Evolutionary conservation across 306 rosid genomes (phyloP).

Genomic region (Inga leiocalycina): DNA sequence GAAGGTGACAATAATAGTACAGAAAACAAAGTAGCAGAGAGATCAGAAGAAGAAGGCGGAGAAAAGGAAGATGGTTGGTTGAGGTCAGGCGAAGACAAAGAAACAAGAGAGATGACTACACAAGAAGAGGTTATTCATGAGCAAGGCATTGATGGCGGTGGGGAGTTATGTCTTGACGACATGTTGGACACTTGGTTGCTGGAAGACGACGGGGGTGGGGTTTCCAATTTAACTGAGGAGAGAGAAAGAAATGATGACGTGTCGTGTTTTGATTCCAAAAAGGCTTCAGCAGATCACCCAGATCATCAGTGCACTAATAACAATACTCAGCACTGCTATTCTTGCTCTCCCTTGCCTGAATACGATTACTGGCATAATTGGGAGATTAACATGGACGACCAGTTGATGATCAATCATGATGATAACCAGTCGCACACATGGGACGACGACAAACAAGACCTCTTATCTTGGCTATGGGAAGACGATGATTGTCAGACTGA

Average conservation of each 20-base stretch:
- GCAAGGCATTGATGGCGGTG: slow-evolving; percentile 37
- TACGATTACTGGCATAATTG: slow-evolving; percentile 42
- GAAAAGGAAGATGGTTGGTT: not conserved
- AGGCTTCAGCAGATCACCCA: slow-evolving; percentile 1
- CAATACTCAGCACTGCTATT: not conserved
- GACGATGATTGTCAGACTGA: slow-evolving; percentile 45
- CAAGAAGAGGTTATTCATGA: slow-evolving; percentile 1
- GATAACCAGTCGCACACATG: not conserved
- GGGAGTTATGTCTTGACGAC: slow-evolving; percentile 36
- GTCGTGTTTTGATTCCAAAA: not conserved
- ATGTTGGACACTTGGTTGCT: slow-evolving; percentile 30
- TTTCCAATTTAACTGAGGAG: slow-evolving; percentile 41
- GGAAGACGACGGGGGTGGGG: slow-evolving; percentile 37
- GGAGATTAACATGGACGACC: slow-evolving; percentile 35
- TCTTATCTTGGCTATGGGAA: slow-evolving; percentile 50
- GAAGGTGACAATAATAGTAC: not conserved
- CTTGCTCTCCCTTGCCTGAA: not conserved
- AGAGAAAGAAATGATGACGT: slow-evolving; percentile 28
- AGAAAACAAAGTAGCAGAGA: not conserved
- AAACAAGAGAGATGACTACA: not conserved
- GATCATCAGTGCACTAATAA: not conserved
- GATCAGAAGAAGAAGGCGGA: not conserved
- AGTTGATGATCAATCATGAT: not conserved
- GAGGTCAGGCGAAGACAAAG: not conserved
- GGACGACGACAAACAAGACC: slow-evolving; percentile 35